Evolutionary conservation across 768 basidiomycete species (phyloP).

Genomic region (Naematelia aurantialba): DNA sequence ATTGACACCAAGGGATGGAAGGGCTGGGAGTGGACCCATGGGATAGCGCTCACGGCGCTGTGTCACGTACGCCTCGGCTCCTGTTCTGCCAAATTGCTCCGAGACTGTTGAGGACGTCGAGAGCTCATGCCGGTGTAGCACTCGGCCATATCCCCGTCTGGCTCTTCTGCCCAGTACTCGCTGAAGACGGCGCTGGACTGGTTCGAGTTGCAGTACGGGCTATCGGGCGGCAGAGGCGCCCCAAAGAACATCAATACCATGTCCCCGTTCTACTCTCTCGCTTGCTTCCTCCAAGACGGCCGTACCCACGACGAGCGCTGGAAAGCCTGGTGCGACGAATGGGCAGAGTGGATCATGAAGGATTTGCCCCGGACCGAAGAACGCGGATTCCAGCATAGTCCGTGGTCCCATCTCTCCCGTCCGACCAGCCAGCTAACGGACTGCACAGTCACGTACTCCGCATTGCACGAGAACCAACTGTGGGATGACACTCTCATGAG

Average conservation of each 20-base stretch:
- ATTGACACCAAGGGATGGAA: slow-evolving; percentile 63
- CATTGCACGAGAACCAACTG: slow-evolving; percentile 50
- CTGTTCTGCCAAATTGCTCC: no score
- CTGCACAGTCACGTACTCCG: slow-evolving; percentile 36
- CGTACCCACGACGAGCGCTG: slow-evolving; percentile 30
- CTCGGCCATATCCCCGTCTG: slow-evolving; percentile 20
- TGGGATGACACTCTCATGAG: slow-evolving; percentile 63
- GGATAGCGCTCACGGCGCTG: slow-evolving; percentile 41
- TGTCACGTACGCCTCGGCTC: slow-evolving; percentile 30
- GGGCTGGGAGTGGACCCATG: slow-evolving; percentile 57
- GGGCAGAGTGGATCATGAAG: slow-evolving; percentile 56
- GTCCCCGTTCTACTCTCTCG: slow-evolving; percentile 54
- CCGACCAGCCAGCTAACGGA: not conserved
- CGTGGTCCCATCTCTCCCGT: slow-evolving; percentile 1
- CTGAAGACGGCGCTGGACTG: slow-evolving; percentile 55
- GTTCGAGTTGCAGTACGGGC: slow-evolving; percentile 56
- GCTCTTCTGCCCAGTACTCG: slow-evolving; percentile 34
- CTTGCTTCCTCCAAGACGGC: slow-evolving; percentile 32
- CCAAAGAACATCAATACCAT: slow-evolving; percentile 64
- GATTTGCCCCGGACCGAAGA: slow-evolving; percentile 45
- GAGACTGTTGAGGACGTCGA: not conserved
- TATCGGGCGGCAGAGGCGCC: slow-evolving; percentile 52
- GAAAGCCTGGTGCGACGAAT: slow-evolving; percentile 44
- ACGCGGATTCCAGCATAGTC: slow-evolving; percentile 42
- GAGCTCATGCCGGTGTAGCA: slow-evolving; percentile 48